Evolutionary conservation across 192 early-diverging fungal species (phyloP).

Genomic region (Diversispora eburnea): DNA sequence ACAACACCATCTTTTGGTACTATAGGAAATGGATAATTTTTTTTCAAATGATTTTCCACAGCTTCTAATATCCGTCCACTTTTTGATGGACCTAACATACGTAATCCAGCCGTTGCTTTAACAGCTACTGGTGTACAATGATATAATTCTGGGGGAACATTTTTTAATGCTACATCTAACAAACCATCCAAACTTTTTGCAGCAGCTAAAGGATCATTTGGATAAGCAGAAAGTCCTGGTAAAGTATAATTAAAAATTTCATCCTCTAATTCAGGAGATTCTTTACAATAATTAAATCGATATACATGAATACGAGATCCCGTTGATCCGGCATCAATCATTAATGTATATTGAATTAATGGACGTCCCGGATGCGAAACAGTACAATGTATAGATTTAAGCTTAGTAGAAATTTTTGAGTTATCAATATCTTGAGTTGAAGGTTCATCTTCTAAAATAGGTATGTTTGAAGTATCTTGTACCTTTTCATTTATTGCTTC

Average conservation of each 20-base stretch:
- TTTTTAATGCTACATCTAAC: slow-evolving; percentile 68
- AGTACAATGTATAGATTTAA: slow-evolving; percentile 54
- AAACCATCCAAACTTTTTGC: slow-evolving; percentile 78
- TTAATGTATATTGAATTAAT: slow-evolving; percentile 84
- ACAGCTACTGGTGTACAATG: slow-evolving; percentile 87
- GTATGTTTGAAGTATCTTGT: background rate
- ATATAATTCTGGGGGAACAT: slow-evolving; percentile 65
- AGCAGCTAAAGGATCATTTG: slow-evolving; percentile 66
- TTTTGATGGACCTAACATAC: slow-evolving; percentile 69
- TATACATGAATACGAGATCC: slow-evolving; percentile 98
- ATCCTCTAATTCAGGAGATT: slow-evolving; percentile 75
- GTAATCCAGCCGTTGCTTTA: slow-evolving; percentile 94
- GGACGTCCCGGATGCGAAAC: slow-evolving; percentile 64
- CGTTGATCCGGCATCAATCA: slow-evolving; percentile 95
- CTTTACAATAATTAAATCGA: slow-evolving; percentile 91
- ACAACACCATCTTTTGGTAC: slow-evolving; percentile 67
- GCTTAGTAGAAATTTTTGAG: background rate
- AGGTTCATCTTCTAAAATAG: background rate
- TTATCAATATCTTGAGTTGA: background rate
- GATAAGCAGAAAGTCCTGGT: slow-evolving; percentile 80
- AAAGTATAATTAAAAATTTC: slow-evolving; percentile 84
- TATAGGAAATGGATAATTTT: slow-evolving; percentile 79
- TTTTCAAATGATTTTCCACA: slow-evolving; percentile 63
- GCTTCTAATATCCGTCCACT: slow-evolving; percentile 71
- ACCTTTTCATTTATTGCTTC: too few relatives aligned